Conservation (phyloP, 2,329 filamentous ascomycete species). For the Dissoconium aciculare region DNA sequence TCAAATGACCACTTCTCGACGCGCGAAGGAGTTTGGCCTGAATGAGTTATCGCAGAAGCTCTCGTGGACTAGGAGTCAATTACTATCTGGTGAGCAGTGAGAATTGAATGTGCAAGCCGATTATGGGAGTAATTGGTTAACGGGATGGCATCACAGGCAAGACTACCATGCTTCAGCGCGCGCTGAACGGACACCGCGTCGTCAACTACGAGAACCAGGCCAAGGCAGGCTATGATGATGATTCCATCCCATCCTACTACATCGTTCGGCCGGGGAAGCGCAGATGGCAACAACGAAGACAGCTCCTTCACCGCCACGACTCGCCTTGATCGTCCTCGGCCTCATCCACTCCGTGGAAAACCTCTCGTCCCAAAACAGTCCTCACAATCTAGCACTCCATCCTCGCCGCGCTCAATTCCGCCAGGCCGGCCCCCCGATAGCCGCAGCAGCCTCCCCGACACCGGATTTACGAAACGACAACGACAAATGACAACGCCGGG, state of each 20-base stretch:
- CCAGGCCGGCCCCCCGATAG: too few relatives aligned
- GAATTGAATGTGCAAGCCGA: not conserved
- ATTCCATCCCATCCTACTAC: conserved; percentile 64
- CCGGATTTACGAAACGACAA: too few relatives aligned
- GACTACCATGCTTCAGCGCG: conserved; percentile 13
- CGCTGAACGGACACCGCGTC: conserved; percentile 87
- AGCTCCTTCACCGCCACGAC: conserved; percentile 19
- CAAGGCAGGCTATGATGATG: conserved; percentile 58
- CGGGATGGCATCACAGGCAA: conserved; percentile 7
- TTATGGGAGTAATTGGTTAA: not conserved
- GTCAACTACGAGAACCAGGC: conserved; percentile 78
- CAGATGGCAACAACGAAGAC: conserved; percentile 35
- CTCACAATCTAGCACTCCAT: too few relatives aligned
- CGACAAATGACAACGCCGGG: too few relatives aligned
- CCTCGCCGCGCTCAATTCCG: too few relatives aligned
- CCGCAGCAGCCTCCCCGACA: too few relatives aligned
- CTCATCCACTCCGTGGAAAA: too few relatives aligned
- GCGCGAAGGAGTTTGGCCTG: conserved; percentile 71
- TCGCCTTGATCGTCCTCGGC: too few relatives aligned
- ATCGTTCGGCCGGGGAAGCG: conserved; percentile 80
- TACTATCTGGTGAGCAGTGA: too few relatives aligned
- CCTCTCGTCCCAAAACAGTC: too few relatives aligned
- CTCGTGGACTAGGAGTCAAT: conserved; percentile 52
- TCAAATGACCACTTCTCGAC: conserved; percentile 51
- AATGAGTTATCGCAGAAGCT: conserved; percentile 91